Evolutionary conservation across 1,284 basidiomycete genomes (phyloP), one percentile per base, ranked within the genome.

Genomic region (Vanrija humicola): DNA sequence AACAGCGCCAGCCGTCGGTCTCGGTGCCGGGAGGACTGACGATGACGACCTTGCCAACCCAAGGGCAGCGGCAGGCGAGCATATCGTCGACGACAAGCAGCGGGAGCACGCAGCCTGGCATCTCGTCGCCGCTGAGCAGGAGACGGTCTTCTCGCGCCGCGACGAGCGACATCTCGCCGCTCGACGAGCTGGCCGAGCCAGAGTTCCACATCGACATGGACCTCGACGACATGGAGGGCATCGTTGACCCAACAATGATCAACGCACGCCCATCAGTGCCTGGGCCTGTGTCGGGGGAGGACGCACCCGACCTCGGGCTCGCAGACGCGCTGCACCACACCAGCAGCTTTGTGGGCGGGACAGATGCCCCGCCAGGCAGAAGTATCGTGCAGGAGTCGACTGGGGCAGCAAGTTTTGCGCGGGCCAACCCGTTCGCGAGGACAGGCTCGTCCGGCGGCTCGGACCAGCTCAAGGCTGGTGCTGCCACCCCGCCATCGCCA

Each of bases 191-290:
- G 16, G 51, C 49, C 48, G 68, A 67, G 46, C 25, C 23, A 38
- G 66, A 69, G 18, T 79, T 83, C 63, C 79, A 78, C 19, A 81
- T 92, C 39, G 89, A 94, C 74, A 86, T 85, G 48, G 84, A 94
- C 63, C 78, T 94, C 43, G 82, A 87, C 29, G 80, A 85, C 56
- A 90, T 96, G 82, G 87, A 89, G 47, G 91, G 88, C 28, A 90
- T 95, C 69, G 80, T 95, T 62, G 81, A 90, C 72, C 73, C 77
- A 18, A 78, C 63, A 14, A 73, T 66, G 19, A 76, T 72, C 23
- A 63, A 63, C 59, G 53, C 62, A 15, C 52, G 43, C 6, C 55
- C 55, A 9, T 28, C 48, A 4, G 38, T 43, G 10, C 40, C 48
- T 8, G n/a, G 19, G 48, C 48, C 48, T 3, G 29, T 26, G 2